Evolutionary conservation across 129 eudicot genomes (phyloP).

Genomic region (Escallonia herrerae): DNA sequence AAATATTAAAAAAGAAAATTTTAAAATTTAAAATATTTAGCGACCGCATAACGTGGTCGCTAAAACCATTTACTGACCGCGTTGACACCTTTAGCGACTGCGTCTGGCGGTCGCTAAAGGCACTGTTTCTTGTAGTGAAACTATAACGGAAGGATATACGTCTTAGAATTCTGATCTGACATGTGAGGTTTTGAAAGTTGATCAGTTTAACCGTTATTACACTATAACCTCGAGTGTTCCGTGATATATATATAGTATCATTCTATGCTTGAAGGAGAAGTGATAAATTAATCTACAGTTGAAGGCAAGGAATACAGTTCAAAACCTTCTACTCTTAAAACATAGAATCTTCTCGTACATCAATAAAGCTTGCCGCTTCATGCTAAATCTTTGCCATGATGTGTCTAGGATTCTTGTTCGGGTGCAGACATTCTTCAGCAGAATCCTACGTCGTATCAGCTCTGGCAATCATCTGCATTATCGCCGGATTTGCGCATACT

Average conservation of each 20-base stretch:
- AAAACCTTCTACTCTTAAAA: not conserved
- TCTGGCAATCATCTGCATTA: slow-evolving; percentile 4
- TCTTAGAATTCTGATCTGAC: no score
- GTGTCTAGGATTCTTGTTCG: slow-evolving; percentile 8
- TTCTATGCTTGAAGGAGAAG: slow-evolving; percentile 6
- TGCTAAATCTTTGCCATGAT: slow-evolving; percentile 1
- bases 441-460: slow-evolving; percentile 5
- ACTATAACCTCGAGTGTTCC: no score
- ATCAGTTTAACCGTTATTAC: no score
- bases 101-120: no score
- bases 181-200: no score
- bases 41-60: no score
- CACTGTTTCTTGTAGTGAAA: no score
- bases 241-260: not conserved
- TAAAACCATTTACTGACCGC: no score
- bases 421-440: slow-evolving; percentile 9
- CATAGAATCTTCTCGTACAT: not conserved
- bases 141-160: no score
- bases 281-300: not conserved
- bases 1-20: no score
- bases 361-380: not conserved
- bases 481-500: slow-evolving; percentile 3
- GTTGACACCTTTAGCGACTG: no score
- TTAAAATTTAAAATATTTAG: no score
- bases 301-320: slow-evolving; percentile 7